Evolutionary conservation across 768 basidiomycete genomes (phyloP), one percentile per base, ranked within the genome.

Genomic region (Boletus barrowsii): DNA sequence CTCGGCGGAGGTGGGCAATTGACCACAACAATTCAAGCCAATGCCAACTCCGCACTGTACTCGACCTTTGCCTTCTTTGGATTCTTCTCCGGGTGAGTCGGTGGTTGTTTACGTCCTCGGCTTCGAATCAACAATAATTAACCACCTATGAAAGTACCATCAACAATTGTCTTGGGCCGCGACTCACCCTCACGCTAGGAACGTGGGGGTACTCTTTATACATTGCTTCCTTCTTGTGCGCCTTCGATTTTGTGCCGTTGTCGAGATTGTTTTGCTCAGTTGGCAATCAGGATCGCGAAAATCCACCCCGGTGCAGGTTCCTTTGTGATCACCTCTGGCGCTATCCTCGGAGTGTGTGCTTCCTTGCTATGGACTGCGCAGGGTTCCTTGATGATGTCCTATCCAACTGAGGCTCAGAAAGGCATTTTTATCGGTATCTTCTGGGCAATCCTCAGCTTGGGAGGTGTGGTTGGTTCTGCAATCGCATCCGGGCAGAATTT

Each of bases 1-100:
- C 76, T 94, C 43, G 90, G 91, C 4, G 89, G 79, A 43, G 90
- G 88, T 41, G 91, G 91, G 0, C 87, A 87, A 68, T 62, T 88
- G 39, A 83, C 87, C 61, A 46, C 79, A 4, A 75, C 73, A 2
- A 86, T 81, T 11, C 79, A 78, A 64, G 84, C 88, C 9, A 88
- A 90, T 62, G 79, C 87, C 4, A 90, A 81, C 60, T 72, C 83
- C 0, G 81, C 85, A 1, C 68, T 90, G 4, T 91, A 92, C 57
- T 67, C 82, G 3, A 80, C 79, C 5, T 85, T 86, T 61, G 81
- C 84, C n/a, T 71, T 79, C 59, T 75, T 75, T 6, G 82, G 79
- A 4, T 86, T 87, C 74, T 85, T 87, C 54, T 76, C 87, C 14
- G 89, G 88, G 87, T 88, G 61, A 37, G 76, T 67, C 18, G 5